Base-by-base conservation (phyloP, 164 flowering plant species). In the Vitis amurensis region DNA sequence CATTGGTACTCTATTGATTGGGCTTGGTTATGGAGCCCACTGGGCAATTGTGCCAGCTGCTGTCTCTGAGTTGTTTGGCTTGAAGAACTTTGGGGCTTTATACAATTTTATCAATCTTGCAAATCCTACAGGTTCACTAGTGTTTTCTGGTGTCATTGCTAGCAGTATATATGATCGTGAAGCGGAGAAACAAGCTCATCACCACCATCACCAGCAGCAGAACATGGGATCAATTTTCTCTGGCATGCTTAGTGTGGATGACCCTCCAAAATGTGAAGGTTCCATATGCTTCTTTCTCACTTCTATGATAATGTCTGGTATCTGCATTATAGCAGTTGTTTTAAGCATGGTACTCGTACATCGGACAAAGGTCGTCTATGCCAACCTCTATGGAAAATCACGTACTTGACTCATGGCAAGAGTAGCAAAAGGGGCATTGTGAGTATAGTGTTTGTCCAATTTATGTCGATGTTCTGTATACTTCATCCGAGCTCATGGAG, bases 11-110 rank as follows among this genome's bases (percentile, higher is more conserved):
- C 79, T 93, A 11, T 37, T 96, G 66, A 89, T 87, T 16, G 99
- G 99, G 19, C 97, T 96, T n/a, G 95, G 99, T 4, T 96, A 89
- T 68, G 99, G 99, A 9, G 97, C 98, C 7, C 99, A 93, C 69
- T 96, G 99, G 99, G 95, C 99, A 8, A 85, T 96, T 58, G 91
- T 89, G 16, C 98, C 98, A 4, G 98, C 99, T 59, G 81, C 97
- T 30, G 94, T 92, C n/a, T 96, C 99, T 2, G 99, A 96, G 77
- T 74, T 96, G 50, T 96, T 96, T 77, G 99, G 99, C 70, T 71
- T 96, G 80, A 96, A 89, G 76, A 93, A 86, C 15, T 96, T 93
- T 53, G 98, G 95, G 3, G 94, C 97, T 9, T 65, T 96, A 58
- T 96, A 93, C 84, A 96, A 96, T 81, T 96, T 96, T 77, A 87